Conservation (phyloP, 257 asterid species). For the Solanum habrochaites region DNA sequence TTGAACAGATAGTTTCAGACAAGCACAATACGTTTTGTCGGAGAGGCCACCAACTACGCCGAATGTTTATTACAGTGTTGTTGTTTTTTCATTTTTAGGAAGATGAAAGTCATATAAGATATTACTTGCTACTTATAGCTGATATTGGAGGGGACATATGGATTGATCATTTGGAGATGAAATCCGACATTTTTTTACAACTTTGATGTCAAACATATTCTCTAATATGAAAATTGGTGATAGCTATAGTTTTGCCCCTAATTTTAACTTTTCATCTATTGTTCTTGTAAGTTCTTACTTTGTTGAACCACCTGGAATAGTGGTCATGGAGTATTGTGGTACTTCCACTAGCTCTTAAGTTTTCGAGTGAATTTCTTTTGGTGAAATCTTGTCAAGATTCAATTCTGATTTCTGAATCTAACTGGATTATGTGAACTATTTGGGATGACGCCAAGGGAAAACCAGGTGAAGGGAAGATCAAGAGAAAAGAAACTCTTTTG, state of each 20-base stretch:
- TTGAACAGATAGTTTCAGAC: neutral
- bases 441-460: neutral
- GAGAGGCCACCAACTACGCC: neutral
- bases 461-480: neutral
- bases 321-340: neutral
- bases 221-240: neutral
- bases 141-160: neutral
- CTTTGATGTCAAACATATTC: too few relatives aligned
- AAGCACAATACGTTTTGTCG: neutral
- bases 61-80: too few relatives aligned
- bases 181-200: neutral
- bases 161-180: neutral
- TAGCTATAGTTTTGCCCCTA: neutral
- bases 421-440: neutral
- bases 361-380: neutral
- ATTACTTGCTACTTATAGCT: too few relatives aligned
- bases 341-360: neutral
- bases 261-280: neutral
- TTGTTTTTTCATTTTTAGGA: too few relatives aligned
- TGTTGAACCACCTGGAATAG: neutral
- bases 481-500: neutral
- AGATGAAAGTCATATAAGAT: too few relatives aligned
- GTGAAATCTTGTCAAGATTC: neutral
- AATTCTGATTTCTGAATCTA: neutral
- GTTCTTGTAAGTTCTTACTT: neutral